A percentile compares a stretch with the other conserved stretches of the same genome.
These are phyloP conservation scores for Gamsiella multidivaricata DNA, from an alignment of 192 early-diverging fungal species.

Conservation along the genomic window DNA sequence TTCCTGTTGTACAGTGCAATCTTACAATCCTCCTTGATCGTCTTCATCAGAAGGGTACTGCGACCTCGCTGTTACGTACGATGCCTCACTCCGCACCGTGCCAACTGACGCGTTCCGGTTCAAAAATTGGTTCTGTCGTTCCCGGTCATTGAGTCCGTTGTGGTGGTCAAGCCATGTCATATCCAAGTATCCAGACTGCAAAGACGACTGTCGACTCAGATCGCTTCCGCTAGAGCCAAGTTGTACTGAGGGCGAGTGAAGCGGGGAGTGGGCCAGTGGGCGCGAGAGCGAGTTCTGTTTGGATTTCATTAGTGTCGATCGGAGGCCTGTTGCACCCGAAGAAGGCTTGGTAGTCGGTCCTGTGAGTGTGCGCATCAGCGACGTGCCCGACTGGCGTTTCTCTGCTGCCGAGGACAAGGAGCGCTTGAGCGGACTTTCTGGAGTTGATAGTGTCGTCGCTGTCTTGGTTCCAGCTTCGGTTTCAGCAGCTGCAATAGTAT, in stretches of 20 bases:
- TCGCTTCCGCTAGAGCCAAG: slow-evolving; percentile 3
- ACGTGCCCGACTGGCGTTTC: not conserved
- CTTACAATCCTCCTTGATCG: slow-evolving; percentile 3
- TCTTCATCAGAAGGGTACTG: slow-evolving; percentile 35
- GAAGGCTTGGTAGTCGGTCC: not conserved
- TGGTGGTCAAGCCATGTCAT: not conserved
- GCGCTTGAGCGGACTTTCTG: not conserved
- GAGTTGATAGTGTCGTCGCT: not conserved
- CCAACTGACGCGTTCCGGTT: slow-evolving; percentile 28
- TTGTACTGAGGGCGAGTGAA: slow-evolving; percentile 32
- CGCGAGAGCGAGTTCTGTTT: slow-evolving; percentile 27
- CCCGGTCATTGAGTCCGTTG: not conserved
- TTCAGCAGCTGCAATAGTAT: not conserved
- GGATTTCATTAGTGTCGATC: not conserved
- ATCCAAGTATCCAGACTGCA: slow-evolving; percentile 25
- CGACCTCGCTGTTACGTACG: slow-evolving; percentile 33
- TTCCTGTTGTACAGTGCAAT: not conserved
- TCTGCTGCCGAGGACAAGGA: slow-evolving; percentile 2
- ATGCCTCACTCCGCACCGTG: slow-evolving; percentile 22
- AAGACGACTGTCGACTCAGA: slow-evolving; percentile 28
- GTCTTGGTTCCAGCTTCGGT: not conserved
- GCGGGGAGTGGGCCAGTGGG: slow-evolving; percentile 29
- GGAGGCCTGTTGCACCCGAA: not conserved
- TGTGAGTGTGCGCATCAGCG: slow-evolving; percentile 11
- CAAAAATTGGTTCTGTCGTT: not conserved